Evolutionary conservation across 2,329 filamentous ascomycete genomes (phyloP).

Genomic region (Annulohypoxylon truncatum): DNA sequence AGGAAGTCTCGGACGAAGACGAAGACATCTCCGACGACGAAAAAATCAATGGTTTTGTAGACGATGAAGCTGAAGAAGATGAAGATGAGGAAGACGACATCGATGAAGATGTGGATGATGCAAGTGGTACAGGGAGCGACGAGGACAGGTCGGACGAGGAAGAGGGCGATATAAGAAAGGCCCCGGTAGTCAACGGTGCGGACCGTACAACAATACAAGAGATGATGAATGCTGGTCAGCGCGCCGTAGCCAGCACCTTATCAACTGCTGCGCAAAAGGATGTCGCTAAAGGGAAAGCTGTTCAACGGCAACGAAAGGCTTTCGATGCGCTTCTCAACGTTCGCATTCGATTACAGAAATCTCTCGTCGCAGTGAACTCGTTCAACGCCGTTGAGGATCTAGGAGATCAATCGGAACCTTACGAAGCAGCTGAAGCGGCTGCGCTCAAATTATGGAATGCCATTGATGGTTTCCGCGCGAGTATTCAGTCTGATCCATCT

Average conservation of each 20-base stretch:
- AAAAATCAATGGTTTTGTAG: constrained; percentile 30
- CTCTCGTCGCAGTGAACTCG: constrained; percentile 83
- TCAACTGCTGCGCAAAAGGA: constrained; percentile 78
- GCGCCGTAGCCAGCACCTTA: constrained; percentile 70
- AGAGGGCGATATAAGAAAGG: constrained; percentile 49
- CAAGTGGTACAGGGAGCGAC: constrained; percentile 33
- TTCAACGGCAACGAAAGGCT: constrained; percentile 84
- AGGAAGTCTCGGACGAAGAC: constrained; percentile 53
- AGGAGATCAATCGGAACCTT: constrained; percentile 64
- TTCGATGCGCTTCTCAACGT: constrained; percentile 92
- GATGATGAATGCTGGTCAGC: constrained; percentile 75
- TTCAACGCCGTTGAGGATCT: constrained; percentile 63
- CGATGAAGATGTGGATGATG: constrained; percentile 52
- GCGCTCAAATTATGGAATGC: constrained; percentile 88
- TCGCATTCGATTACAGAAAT: constrained; percentile 93
- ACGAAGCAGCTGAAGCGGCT: constrained; percentile 82
- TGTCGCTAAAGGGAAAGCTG: constrained; percentile 84
- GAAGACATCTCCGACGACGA: constrained; percentile 39
- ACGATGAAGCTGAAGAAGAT: constrained; percentile 47
- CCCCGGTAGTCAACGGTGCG: constrained; percentile 48
- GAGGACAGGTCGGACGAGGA: constrained; percentile 53
- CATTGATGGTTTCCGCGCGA: constrained; percentile 75
- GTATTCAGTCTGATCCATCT: constrained; percentile 63
- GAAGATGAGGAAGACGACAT: constrained; percentile 51
- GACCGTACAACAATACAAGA: constrained; percentile 70